phyloP scores from a whole-genome alignment of 306 rosid genomes.

The Rubus idaeus region DNA sequence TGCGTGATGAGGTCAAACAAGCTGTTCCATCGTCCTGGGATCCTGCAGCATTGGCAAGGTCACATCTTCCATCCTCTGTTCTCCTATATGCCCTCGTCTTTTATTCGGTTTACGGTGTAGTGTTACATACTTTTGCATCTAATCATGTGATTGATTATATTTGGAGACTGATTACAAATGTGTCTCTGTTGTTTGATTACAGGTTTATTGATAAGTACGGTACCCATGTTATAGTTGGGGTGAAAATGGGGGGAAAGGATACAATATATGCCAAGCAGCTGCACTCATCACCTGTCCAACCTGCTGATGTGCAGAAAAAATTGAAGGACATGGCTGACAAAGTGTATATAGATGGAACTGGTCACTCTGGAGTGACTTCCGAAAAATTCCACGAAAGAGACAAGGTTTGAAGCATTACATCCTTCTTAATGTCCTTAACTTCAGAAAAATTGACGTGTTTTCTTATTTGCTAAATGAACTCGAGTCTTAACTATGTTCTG shows the following conservation, averaged over 20 bases:
- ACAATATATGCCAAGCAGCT: conserved; percentile 65
- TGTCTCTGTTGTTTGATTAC: conserved; percentile 14
- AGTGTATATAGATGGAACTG: conserved; percentile 40
- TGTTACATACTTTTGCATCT: background rate
- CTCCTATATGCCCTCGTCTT: background rate
- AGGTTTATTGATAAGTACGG: conserved; percentile 78
- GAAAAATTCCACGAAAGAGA: conserved; percentile 17
- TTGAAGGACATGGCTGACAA: conserved; percentile 74
- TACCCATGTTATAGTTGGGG: conserved; percentile 74
- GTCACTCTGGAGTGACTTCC: conserved; percentile 15
- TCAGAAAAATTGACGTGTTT: background rate
- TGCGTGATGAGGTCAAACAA: conserved; percentile 63
- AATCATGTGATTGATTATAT: background rate
- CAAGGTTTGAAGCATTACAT: conserved; percentile 25
- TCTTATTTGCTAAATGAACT: conserved; percentile 7
- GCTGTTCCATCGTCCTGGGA: conserved; percentile 90
- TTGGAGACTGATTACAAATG: background rate
- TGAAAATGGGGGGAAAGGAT: conserved; percentile 79
- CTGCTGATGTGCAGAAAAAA: conserved; percentile 60
- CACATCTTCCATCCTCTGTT: background rate
- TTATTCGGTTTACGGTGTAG: background rate
- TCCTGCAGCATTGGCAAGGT: conserved; percentile 82
- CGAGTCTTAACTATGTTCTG: background rate
- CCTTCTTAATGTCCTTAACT: background rate
- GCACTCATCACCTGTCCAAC: conserved; percentile 67